Conservation (phyloP, 257 asterid species). For the Primulina huaijiensis region DNA sequence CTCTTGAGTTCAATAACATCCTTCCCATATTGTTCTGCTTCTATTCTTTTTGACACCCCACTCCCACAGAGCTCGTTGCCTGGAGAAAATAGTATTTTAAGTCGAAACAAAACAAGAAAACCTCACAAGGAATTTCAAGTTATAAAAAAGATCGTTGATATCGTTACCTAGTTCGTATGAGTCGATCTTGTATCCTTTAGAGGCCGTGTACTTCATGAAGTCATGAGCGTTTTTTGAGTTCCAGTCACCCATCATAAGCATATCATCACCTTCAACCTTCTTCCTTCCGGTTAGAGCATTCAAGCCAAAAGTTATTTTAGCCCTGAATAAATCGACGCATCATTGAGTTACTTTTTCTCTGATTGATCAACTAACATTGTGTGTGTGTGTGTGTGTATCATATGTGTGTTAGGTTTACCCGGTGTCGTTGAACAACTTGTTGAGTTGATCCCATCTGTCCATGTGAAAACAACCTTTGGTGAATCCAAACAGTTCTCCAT, state of each 20-base stretch:
- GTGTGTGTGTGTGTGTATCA: too few species aligned
- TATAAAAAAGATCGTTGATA: too few species aligned
- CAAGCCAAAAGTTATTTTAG: constrained; percentile 60
- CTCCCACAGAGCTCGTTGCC: constrained; percentile 75
- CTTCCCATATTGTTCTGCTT: constrained; percentile 65
- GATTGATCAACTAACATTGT: too few species aligned
- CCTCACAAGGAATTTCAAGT: neutral
- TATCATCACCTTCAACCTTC: constrained; percentile 17
- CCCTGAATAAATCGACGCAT: constrained; percentile 34
- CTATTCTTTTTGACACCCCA: constrained; percentile 57
- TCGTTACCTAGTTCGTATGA: constrained; percentile 68
- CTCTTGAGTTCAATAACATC: constrained; percentile 48
- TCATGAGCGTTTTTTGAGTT: constrained; percentile 49
- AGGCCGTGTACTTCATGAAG: constrained; percentile 53
- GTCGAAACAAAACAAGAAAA: neutral
- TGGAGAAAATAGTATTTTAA: constrained; percentile 9
- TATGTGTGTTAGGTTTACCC: constrained; percentile 38
- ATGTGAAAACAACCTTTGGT: constrained; percentile 59
- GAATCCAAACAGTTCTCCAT: constrained; percentile 51
- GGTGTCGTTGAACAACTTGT: constrained; percentile 47
- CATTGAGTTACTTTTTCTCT: neutral
- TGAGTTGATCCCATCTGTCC: constrained; percentile 69
- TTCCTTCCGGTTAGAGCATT: constrained; percentile 64
- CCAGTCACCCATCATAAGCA: constrained; percentile 65
- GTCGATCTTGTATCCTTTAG: constrained; percentile 68